phyloP scores from a whole-genome alignment of 1,284 basidiomycete species.

The Cutaneotrichosporon arboriforme region DNA sequence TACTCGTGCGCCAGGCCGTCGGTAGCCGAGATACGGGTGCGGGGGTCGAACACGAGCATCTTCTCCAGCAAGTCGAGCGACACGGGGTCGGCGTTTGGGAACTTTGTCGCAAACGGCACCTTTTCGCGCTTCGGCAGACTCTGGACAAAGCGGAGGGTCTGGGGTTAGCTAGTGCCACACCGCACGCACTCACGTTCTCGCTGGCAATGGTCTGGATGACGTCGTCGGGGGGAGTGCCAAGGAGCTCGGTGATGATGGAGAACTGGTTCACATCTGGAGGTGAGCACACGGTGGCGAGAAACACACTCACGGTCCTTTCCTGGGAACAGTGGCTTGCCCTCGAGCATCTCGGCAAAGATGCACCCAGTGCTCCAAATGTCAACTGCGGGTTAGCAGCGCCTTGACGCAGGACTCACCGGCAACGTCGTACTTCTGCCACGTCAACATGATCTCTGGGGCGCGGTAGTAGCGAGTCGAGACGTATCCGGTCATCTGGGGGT shows the following conservation, averaged over 20 bases:
- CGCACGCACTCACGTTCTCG: slow-evolving; percentile 69
- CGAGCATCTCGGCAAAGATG: slow-evolving; percentile 99
- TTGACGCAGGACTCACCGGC: slow-evolving; percentile 53
- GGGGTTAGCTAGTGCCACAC: slow-evolving; percentile 1
- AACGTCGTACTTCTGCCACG: slow-evolving; percentile 99
- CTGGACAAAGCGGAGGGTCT: slow-evolving; percentile 99
- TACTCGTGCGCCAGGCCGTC: slow-evolving; percentile 90
- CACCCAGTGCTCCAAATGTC: slow-evolving; percentile 99
- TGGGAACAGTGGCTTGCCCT: slow-evolving; percentile 97
- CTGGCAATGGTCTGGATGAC: slow-evolving; percentile 98
- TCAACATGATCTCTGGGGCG: slow-evolving; percentile 99
- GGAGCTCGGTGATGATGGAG: slow-evolving; percentile 96
- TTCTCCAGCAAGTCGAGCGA: slow-evolving; percentile 94
- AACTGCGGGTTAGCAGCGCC: slow-evolving; percentile 54
- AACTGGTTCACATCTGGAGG: slow-evolving; percentile 96
- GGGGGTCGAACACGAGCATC: slow-evolving; percentile 98
- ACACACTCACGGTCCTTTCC: slow-evolving; percentile 76
- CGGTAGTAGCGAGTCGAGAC: slow-evolving; percentile 98
- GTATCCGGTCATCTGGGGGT: slow-evolving; percentile 99
- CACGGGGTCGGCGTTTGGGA: slow-evolving; percentile 80
- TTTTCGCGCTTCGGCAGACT: slow-evolving; percentile 93
- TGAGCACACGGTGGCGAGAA: background rate
- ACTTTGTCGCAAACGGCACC: slow-evolving; percentile 89
- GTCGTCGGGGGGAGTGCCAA: slow-evolving; percentile 97
- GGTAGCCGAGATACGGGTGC: slow-evolving; percentile 90